These are phyloP conservation scores for Lenzites betulinus DNA, from an alignment of 768 basidiomycete genomes.

Conservation along the genomic window DNA sequence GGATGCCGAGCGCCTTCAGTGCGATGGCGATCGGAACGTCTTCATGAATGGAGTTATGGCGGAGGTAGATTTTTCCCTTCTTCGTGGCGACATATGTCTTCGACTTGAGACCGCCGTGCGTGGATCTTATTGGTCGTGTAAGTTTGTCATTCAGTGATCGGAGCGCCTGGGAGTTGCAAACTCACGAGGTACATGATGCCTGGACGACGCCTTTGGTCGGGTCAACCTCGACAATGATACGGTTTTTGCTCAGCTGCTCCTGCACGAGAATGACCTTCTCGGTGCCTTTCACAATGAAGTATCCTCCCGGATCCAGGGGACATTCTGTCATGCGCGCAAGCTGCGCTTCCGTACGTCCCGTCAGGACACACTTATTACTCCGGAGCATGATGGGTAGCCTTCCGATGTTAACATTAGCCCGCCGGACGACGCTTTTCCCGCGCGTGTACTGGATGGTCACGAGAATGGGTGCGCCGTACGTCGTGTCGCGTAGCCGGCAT, in stretches of 20 bases:
- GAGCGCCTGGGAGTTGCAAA: slow-evolving; percentile 18
- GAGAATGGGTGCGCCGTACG: slow-evolving; percentile 89
- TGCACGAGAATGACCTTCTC: slow-evolving; percentile 99
- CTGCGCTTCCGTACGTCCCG: slow-evolving; percentile 72
- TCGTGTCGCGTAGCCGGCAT: slow-evolving; percentile 93
- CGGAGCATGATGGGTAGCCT: slow-evolving; percentile 95
- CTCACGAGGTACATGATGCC: slow-evolving; percentile 95
- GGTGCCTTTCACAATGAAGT: slow-evolving; percentile 98
- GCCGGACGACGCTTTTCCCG: slow-evolving; percentile 84
- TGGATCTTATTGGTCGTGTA: slow-evolving; percentile 51
- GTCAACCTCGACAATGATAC: slow-evolving; percentile 98
- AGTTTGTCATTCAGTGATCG: slow-evolving; percentile 10
- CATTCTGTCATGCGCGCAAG: slow-evolving; percentile 97
- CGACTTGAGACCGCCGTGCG: slow-evolving; percentile 85
- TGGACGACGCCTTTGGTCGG: slow-evolving; percentile 86
- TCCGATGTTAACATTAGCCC: slow-evolving; percentile 84
- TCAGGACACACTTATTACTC: slow-evolving; percentile 92
- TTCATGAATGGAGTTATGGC: slow-evolving; percentile 97
- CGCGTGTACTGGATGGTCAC: slow-evolving; percentile 96
- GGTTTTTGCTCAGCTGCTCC: slow-evolving; percentile 97
- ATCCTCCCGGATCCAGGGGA: slow-evolving; percentile 98
- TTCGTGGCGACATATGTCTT: slow-evolving; percentile 98
- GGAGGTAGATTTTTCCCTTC: slow-evolving; percentile 91
- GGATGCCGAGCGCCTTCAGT: slow-evolving; percentile 93
- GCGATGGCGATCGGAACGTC: slow-evolving; percentile 96